Conservation (phyloP, 2,329 filamentous ascomycete species). For the Venturia carpophila region DNA sequence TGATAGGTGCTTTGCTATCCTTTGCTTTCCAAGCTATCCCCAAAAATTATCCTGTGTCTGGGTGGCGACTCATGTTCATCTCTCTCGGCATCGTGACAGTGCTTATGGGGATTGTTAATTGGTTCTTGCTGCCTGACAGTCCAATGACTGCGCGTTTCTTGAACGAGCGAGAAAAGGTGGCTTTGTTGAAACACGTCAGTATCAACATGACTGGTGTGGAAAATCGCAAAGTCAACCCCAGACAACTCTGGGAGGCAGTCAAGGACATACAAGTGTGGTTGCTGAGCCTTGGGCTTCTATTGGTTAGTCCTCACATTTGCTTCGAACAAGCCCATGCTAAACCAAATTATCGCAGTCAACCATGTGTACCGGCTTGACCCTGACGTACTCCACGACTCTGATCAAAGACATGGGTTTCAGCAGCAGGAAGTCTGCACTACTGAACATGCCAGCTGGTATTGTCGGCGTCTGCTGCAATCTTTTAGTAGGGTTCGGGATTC, state of each 20-base stretch:
- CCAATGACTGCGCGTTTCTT: conserved; percentile 26
- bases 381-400: conserved; percentile 47
- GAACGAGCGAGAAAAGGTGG: conserved; percentile 25
- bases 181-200: conserved; percentile 42
- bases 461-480: conserved; percentile 48
- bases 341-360: background rate
- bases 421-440: conserved; percentile 41
- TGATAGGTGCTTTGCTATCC: conserved; percentile 46
- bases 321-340: background rate
- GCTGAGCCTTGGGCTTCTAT: background rate
- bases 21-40: conserved; percentile 42
- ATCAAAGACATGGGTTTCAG: conserved; percentile 43
- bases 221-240: conserved; percentile 25
- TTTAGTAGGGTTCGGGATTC: conserved; percentile 41
- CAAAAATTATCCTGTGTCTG: conserved; percentile 20
- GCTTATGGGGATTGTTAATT: conserved; percentile 28
- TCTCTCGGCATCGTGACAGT: conserved; percentile 39
- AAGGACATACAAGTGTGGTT: conserved; percentile 7
- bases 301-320: background rate
- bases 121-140: conserved; percentile 27
- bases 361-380: conserved; percentile 8
- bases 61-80: conserved; percentile 48
- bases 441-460: conserved; percentile 48
- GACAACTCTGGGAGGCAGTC: conserved; percentile 7
- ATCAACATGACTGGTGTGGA: conserved; percentile 52